These are phyloP conservation scores for Solanum piurae DNA, from an alignment of 257 asterid genomes.

Conservation along the genomic window DNA sequence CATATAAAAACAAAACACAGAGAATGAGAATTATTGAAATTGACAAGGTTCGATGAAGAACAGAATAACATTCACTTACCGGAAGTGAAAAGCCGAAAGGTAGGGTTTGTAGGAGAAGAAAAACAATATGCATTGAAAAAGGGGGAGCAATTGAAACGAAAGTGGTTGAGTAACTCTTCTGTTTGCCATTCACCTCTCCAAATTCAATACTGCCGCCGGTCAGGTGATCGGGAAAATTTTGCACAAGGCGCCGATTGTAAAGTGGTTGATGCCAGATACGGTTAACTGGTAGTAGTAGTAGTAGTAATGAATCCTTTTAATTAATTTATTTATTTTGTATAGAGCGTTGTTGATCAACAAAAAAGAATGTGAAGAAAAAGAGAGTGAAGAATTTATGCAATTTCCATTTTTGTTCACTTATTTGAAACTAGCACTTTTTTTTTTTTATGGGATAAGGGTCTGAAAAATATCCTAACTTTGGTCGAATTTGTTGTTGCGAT, in stretches of 20 bases:
- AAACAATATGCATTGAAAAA: background rate
- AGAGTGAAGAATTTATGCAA: background rate
- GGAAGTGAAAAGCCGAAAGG: no score
- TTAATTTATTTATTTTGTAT: no score
- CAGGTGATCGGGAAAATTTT: background rate
- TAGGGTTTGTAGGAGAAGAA: no score
- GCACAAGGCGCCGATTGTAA: background rate
- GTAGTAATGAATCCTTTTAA: background rate
- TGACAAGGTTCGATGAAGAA: background rate
- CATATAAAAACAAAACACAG: background rate
- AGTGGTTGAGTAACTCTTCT: background rate
- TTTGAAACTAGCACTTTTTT: no score
- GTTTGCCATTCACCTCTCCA: background rate
- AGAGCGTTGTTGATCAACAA: no score
- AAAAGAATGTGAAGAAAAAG: no score
- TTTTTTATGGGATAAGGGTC: no score
- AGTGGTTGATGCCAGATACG: no score
- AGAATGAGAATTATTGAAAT: background rate
- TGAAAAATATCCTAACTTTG: no score
- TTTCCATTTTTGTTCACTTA: no score
- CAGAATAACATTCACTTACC: no score
- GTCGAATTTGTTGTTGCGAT: no score
- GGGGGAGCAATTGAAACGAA: background rate
- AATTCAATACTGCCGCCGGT: background rate
- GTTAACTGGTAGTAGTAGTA: background rate